Percentiles rank a stretch among this genome's conserved stretches.
These are phyloP conservation scores for Ruellia speciosa DNA, from an alignment of 305 asterid genomes.

Conservation along the genomic window DNA sequence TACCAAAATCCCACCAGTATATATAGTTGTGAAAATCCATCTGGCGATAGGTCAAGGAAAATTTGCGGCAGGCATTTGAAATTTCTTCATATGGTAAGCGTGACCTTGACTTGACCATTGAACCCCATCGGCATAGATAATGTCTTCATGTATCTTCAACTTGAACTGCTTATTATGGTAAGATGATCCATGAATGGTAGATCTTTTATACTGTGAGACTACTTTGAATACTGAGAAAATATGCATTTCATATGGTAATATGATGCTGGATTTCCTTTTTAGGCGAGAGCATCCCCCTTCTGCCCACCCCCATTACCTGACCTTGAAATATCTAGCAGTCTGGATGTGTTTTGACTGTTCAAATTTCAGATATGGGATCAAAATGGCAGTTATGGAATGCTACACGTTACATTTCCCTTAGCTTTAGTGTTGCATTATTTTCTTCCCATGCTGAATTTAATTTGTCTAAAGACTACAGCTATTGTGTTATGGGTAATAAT, in stretches of 20 bases:
- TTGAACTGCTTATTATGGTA: slow-evolving; percentile 13
- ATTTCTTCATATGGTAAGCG: slow-evolving; percentile 5
- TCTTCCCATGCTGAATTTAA: neutral
- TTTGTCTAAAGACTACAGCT: neutral
- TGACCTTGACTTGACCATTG: slow-evolving; percentile 10
- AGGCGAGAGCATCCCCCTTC: no score
- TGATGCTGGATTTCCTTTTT: neutral
- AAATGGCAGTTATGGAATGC: neutral
- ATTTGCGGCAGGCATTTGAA: no score
- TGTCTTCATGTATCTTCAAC: slow-evolving; percentile 1
- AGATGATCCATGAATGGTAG: slow-evolving; percentile 16
- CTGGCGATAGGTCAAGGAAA: neutral
- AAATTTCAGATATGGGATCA: neutral
- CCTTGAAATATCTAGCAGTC: no score
- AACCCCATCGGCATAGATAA: no score
- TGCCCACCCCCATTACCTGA: no score
- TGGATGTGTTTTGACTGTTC: neutral
- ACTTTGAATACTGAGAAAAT: slow-evolving; percentile 15
- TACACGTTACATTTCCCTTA: neutral
- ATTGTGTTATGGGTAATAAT: neutral
- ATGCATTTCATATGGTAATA: neutral
- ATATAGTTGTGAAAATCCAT: neutral
- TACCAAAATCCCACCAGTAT: neutral
- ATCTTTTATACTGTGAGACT: slow-evolving; percentile 15
- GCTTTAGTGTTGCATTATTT: neutral